Conservation (phyloP, 495 filamentous ascomycete genomes). For the Neurospora sp. region DNA sequence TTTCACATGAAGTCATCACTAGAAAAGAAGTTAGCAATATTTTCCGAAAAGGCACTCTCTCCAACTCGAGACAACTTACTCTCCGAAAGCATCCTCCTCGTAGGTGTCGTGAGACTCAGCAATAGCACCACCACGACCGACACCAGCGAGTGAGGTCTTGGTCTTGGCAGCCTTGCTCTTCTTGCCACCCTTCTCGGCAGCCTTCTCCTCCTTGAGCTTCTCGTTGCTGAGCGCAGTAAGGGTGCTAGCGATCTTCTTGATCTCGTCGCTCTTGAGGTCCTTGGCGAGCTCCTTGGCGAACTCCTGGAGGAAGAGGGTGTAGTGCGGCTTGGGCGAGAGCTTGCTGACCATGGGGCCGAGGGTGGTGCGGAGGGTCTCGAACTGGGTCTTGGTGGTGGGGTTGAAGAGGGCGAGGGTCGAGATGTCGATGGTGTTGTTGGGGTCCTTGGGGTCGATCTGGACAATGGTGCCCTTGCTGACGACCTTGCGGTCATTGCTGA, state of each 20-base stretch:
- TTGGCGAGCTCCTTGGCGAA: constrained; percentile 79
- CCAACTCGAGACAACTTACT: constrained; percentile 41
- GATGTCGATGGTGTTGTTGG: constrained; percentile 71
- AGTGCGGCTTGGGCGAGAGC: constrained; percentile 83
- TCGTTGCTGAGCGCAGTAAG: constrained; percentile 85
- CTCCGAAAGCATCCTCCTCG: constrained; percentile 65
- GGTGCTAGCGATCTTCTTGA: constrained; percentile 85
- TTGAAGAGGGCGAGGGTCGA: constrained; percentile 75
- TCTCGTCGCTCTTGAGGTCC: constrained; percentile 80
- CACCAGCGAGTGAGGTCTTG: constrained; percentile 71
- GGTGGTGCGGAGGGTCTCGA: constrained; percentile 60
- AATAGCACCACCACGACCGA: constrained; percentile 42
- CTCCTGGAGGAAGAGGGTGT: constrained; percentile 79
- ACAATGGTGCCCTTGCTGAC: constrained; percentile 51
- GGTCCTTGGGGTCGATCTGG: constrained; percentile 57
- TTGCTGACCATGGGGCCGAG: constrained; percentile 63
- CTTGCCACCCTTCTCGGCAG: constrained; percentile 87
- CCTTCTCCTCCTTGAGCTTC: constrained; percentile 98
- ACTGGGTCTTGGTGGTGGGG: constrained; percentile 76
- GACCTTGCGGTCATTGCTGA: constrained; percentile 54
- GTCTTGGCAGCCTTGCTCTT: constrained; percentile 93
- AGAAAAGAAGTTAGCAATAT: constrained; percentile 10
- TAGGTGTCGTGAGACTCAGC: constrained; percentile 64
- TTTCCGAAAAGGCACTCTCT: background rate
- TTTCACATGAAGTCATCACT: constrained; percentile 47